Conservation (phyloP, 1,139 yeast genomes). For the Scheffersomyces cryptocercus region DNA sequence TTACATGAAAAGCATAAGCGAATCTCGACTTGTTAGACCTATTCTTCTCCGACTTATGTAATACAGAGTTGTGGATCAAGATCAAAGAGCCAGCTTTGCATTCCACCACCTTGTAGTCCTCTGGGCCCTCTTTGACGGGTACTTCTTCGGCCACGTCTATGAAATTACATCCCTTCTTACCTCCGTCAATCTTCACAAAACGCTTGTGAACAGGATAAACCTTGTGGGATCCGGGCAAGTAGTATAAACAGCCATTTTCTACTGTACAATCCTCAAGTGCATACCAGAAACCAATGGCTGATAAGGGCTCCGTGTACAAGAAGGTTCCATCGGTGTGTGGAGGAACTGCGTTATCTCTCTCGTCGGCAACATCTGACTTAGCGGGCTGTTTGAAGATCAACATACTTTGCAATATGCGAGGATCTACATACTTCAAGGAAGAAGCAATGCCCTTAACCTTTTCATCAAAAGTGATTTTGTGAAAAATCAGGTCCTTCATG, state of each 20-base stretch:
- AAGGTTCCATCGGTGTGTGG: conserved; percentile 79
- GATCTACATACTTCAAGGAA: conserved; percentile 57
- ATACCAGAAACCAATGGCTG: conserved; percentile 81
- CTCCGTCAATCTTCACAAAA: conserved; percentile 56
- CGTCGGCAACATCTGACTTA: conserved; percentile 35
- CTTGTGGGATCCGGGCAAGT: conserved; percentile 75
- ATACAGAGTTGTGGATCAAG: conserved; percentile 66
- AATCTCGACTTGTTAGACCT: conserved; percentile 56
- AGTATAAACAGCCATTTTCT: conserved; percentile 70
- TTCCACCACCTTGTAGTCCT: conserved; percentile 51
- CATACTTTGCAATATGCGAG: conserved; percentile 79
- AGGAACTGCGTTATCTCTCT: conserved; percentile 68
- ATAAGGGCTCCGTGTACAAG: conserved; percentile 67
- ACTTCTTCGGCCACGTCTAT: conserved; percentile 25
- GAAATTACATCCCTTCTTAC: conserved; percentile 55
- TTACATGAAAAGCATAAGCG: conserved; percentile 80
- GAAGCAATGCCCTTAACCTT: conserved; percentile 54
- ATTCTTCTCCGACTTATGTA: conserved; percentile 72
- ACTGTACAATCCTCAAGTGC: conserved; percentile 75
- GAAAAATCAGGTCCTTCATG: conserved; percentile 49
- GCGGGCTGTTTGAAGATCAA: conserved; percentile 74
- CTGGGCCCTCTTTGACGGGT: conserved; percentile 23
- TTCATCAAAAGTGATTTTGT: conserved; percentile 50
- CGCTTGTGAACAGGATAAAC: conserved; percentile 59
- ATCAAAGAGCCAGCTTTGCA: conserved; percentile 75